Evolutionary conservation across 805 yeast species (phyloP), one percentile per base, ranked within the genome.

Genomic region (Soucietia sequanensis): DNA sequence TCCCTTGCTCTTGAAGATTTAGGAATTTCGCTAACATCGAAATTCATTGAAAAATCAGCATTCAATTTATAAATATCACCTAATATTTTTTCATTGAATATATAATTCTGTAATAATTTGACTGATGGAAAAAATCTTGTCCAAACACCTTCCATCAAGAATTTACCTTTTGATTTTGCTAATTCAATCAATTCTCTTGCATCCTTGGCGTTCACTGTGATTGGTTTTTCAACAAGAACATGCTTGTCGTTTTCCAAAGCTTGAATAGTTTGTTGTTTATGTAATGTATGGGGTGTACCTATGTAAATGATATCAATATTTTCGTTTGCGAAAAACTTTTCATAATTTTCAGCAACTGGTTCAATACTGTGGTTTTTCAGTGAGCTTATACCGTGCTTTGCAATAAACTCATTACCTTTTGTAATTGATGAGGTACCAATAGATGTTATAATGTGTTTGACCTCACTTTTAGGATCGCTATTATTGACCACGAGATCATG

Each of bases 111-210:
- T 30, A 72, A 51, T 30, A 59, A 56, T 13, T 48, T 42, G 14
- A 68, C 49, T 4, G 72, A 39, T 2, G 83, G 83, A 58, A 74
- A 70, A 42, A 70, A 75, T 31, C 78, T 60, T 4, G 80, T 68
- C 81, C 81, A 76, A 34, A 74, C 68, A 4, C 75, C 84, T 51
- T 78, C 84, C 80, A 78, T 72, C 23, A 78, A 55, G 40, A 71
- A 75, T 31, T 65, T 47, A 2, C 62, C 58, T 49, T 68, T 65
- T 35, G 50, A 40, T 44, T 60, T 58, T 3, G 83, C 83, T 30
- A 67, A 58, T 1, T 49, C 58, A 31, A 65, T 52, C 8, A 77
- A 47, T 26, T 62, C 69, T 19, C 55, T 43, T 5, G 76, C 64
- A 36, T 77, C 78, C 14, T 52, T 52, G 3, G 54, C 56, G 41